These are phyloP conservation scores for Solanum piurae DNA, from an alignment of 257 asterid genomes.

Conservation along the genomic window DNA sequence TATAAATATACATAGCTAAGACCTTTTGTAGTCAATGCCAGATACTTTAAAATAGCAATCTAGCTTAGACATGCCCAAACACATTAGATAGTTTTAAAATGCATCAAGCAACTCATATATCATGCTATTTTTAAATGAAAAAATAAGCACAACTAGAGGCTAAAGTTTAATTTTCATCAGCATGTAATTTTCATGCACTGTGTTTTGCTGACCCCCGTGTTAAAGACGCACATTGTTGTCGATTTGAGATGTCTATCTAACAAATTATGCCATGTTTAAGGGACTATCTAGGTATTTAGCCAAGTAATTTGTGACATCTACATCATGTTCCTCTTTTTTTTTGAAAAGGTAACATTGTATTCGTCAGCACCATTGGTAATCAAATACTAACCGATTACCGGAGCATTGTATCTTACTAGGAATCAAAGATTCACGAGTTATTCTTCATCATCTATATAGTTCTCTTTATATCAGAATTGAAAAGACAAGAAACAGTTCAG, in stretches of 20 bases:
- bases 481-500: not conserved
- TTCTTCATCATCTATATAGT: not conserved
- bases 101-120: not conserved
- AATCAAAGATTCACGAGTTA: not conserved
- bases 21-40: not conserved
- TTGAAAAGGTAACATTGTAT: not conserved
- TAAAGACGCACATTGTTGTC: not conserved
- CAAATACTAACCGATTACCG: not conserved
- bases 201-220: not conserved
- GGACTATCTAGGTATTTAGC: not conserved
- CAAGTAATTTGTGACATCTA: not conserved
- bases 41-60: not conserved
- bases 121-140: not conserved
- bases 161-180: not conserved
- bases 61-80: not conserved
- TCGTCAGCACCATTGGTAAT: not conserved
- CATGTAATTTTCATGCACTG: not conserved
- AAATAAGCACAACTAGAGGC: not conserved
- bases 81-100: not conserved
- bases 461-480: not conserved
- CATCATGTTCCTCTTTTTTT: not conserved
- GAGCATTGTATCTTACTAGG: not conserved
- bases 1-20: not conserved
- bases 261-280: not conserved
- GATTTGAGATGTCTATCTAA: not conserved